These are phyloP conservation scores for Lecanosticta acicola DNA, from an alignment of 2,329 filamentous ascomycete genomes.

Conservation along the genomic window DNA sequence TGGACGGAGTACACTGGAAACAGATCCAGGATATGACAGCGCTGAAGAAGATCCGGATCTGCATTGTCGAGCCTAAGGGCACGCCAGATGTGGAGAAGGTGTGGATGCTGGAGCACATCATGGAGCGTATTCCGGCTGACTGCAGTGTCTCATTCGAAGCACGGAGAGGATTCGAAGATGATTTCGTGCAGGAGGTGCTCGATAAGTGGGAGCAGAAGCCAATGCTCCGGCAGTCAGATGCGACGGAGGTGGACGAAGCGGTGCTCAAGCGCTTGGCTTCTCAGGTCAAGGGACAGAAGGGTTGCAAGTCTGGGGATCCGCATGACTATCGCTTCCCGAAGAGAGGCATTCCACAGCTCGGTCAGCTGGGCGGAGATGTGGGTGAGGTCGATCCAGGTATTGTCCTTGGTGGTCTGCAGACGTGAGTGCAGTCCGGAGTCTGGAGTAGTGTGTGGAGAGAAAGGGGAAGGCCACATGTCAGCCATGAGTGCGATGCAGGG, in stretches of 20 bases:
- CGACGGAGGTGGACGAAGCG: slow-evolving; percentile 10
- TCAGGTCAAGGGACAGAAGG: slow-evolving; percentile 5
- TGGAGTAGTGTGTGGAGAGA: no score
- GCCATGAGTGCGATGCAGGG: no score
- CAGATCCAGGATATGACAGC: slow-evolving; percentile 13
- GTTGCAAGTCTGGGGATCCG: slow-evolving; percentile 11
- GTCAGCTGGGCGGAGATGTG: slow-evolving; percentile 7
- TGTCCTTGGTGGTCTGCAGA: slow-evolving; percentile 11
- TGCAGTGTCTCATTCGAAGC: slow-evolving; percentile 13
- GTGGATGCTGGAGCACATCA: slow-evolving; percentile 12
- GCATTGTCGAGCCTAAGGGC: slow-evolving; percentile 11
- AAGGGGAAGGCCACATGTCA: no score
- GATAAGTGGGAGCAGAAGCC: slow-evolving; percentile 6
- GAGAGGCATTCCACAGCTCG: slow-evolving; percentile 6
- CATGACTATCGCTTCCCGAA: slow-evolving; percentile 15
- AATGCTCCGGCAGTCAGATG: no score
- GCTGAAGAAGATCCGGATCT: slow-evolving; percentile 13
- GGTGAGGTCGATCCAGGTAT: slow-evolving; percentile 11
- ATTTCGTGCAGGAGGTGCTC: slow-evolving; percentile 11
- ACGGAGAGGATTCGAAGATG: slow-evolving; percentile 9
- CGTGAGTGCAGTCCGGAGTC: no score
- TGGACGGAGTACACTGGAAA: slow-evolving; percentile 9
- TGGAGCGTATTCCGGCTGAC: slow-evolving; percentile 21
- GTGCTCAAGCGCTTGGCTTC: slow-evolving; percentile 4
- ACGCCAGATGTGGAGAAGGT: slow-evolving; percentile 1